Base-by-base conservation (phyloP, 2,329 filamentous ascomycete species). In the Pseudohalonectria lignicola region DNA sequence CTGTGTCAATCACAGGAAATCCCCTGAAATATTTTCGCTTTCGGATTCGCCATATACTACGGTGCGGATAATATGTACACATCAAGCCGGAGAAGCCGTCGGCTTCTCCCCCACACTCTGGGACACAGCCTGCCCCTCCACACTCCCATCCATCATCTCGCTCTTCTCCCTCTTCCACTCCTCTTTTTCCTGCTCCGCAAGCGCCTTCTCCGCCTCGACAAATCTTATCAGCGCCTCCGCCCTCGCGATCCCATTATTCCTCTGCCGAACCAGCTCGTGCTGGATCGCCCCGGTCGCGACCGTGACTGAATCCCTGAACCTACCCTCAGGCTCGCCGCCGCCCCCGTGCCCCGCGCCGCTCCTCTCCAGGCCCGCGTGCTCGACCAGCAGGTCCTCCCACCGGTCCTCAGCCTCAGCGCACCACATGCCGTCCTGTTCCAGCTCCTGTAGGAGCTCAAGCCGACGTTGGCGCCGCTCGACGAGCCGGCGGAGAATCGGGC, bases 401-500 rank as follows among this genome's bases (percentile, higher is more conserved):
- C 42, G 34, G 46, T 77, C 74, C 42, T 73, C 68, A 4, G 55
- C 44, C 25, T 37, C 20, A 0, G 62, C 59, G 0, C 47, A 44
- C 8, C 40, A 34, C 2, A 57, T 15, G 2, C 43, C 37, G 1
- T 66, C 59, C 4, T 67, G 62, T 9, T 58, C 50, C 17, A 75
- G 47, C 6, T 57, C 48, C 8, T 62, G 43, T 1, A 64, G 48
- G 13, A 49, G 49, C 34, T 59, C 41, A 11, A 69, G 53, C 13
- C 65, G 57, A 32, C 53, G 52, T 31, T 64, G 56, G n/a, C 67
- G 67, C 29, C 58, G 52, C 4, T 51, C 43, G 15, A 69, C 54
- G 48, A 73, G 74, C 36, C 71, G 60, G 9, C 64, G 60, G 2
- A 88, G 49, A 13, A 79, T 65, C 8, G 69, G 60, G n/a, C 66